Base-by-base conservation (phyloP, 371 early-diverging fungal species). In the Cokeromyces recurvatus region DNA sequence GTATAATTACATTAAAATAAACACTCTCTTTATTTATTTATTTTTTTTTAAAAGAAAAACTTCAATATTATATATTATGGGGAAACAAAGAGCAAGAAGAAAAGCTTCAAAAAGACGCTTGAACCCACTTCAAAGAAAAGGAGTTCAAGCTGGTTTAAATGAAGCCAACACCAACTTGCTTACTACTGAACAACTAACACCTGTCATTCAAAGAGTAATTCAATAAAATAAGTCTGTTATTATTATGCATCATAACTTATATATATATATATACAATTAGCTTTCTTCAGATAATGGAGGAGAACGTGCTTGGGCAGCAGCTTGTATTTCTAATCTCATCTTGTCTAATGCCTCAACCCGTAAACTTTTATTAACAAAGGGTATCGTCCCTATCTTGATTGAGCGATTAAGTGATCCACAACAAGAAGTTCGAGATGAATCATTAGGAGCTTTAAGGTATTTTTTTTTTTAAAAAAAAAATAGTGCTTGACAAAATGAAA, bases 261-360 rank as follows among this genome's bases (percentile, higher is more conserved):
- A n/a, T n/a, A n/a, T n/a, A n/a, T n/a, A n/a, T n/a, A n/a, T n/a
- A n/a, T 27, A 6, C 23, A 5, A 43, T 6, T 59, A 89, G 86
- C 59, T 90, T 12, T 66, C 68, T 4, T 77, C 82, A 0, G 55
- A 73, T 20, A 78, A 85, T 38, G 69, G 84, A 34, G 82, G 77
- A 46, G 92, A 94, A 44, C 75, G 93, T 10, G 86, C 87, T 0
- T 93, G 94, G 94, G 90, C 95, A 4, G 90, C 90, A 8, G 87
- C 93, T 5, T 86, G 91, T 46, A 74, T 90, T 12, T 87, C 91
- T 25, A 87, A 90, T 58, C 62, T 93, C 22, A 60, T 85, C 40
- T 64, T 80, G 48, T 71, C 80, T 15, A 81, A 86, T 40, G 66
- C 64, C 4, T 46, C 64, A 3, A 81, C 78, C 7, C 85, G 92